Base-by-base conservation (phyloP, 2,329 filamentous ascomycete species). In the Hypoxylon sp. region DNA sequence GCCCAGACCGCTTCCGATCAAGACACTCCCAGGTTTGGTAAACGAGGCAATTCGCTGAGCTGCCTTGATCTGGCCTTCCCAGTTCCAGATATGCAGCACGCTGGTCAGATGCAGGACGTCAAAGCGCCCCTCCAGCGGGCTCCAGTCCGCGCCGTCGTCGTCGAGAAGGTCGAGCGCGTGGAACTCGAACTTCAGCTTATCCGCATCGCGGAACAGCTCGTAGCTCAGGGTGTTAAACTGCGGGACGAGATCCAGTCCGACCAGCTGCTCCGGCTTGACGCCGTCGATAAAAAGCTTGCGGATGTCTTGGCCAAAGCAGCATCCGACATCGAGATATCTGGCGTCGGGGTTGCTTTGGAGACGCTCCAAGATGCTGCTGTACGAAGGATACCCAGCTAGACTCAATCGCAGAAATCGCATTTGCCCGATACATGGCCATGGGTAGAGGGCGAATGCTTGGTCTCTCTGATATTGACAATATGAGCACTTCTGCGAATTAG, bases 401-500 rank as follows among this genome's bases (percentile, higher is more conserved):
- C 29, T 43, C 20, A 43, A 34, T 16, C 40, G 40, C n/a, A 43
- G 13, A 34, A 43, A 43, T 11, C 40, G 40, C 40, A 43, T 43
- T 16, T 43, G 40, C 12, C 40, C 40, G 40, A 43, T 43, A 21
- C 40, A 43, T 26, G 40, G 40, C 29, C 29, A 43, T 7, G 40
- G 40, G 30, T 43, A 43, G 5, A 43, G 40, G 20, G 40, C 40
- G 12, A 43, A 43, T 20, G 40, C 40, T 34, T 43, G 32, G 34
- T 43, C 30, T 34, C 40, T 32, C 40, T 43, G 34, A 34, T n/a
- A 26, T 19, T 19, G 30, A 25, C 29, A 11, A 8, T 27, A 43
- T 43, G 26, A 43, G 29, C 16, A 43, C 23, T 8, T 26, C 29
- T 13, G 40, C 7, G 4, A n/a, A n/a, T n/a, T 16, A 8, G 6